phyloP scores from a whole-genome alignment of 805 yeast species.

The Saccharomyces eubayanus region DNA sequence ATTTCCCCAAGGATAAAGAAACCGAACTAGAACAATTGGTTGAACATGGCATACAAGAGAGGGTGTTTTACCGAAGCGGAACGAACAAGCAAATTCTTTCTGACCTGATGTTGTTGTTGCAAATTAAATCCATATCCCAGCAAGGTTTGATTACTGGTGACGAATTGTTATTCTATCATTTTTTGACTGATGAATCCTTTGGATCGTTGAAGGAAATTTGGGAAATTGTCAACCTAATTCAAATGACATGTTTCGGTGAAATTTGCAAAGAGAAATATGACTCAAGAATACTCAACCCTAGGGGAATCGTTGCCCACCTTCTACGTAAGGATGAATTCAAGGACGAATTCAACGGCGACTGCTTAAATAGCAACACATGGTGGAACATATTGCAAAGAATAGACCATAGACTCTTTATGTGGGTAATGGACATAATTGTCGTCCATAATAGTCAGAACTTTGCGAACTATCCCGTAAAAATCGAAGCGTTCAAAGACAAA shows the following conservation, averaged over 20 bases:
- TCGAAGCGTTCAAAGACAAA: conserved; percentile 10
- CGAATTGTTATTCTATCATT: conserved; percentile 27
- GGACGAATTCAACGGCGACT: conserved; percentile 21
- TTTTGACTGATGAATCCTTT: conserved; percentile 14
- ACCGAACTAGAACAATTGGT: conserved; percentile 22
- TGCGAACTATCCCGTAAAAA: conserved; percentile 25
- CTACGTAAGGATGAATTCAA: conserved; percentile 21
- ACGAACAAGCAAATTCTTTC: conserved; percentile 6
- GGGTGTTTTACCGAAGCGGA: conserved; percentile 3
- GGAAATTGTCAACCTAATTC: conserved; percentile 26
- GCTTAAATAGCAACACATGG: conserved; percentile 24
- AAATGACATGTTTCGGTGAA: conserved; percentile 26
- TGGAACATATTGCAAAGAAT: conserved; percentile 27
- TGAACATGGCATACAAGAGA: conserved; percentile 9
- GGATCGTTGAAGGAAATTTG: conserved; percentile 16
- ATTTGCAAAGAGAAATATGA: conserved; percentile 21
- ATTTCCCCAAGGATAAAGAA: conserved; percentile 26
- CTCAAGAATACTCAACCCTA: conserved; percentile 22
- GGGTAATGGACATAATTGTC: conserved; percentile 28
- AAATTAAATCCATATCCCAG: conserved; percentile 31
- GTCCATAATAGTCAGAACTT: conserved; percentile 29
- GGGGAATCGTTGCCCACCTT: conserved; percentile 26
- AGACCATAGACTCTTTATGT: conserved; percentile 26
- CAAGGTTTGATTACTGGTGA: conserved; percentile 31
- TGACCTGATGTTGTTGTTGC: conserved; percentile 22